Base-by-base conservation (phyloP, 2,329 filamentous ascomycete species). In the Cordyceps pruinosa region DNA sequence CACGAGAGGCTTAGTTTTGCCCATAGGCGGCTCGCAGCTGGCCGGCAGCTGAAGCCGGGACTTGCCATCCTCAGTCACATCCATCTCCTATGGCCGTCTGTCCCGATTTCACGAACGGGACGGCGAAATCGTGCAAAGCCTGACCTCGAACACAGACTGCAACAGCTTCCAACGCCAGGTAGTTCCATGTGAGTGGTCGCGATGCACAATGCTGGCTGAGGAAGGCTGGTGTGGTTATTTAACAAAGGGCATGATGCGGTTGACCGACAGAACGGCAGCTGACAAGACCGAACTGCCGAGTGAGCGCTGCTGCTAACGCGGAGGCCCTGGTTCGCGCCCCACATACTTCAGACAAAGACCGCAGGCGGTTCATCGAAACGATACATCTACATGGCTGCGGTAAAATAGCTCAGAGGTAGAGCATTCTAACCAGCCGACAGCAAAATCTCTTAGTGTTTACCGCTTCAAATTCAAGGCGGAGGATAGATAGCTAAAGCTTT, bases 1-100 rank as follows among this genome's bases (percentile, higher is more conserved):
- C 74, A 93, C 87, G 61, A 91, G 82, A 69, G 87, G 88, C 69
- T 86, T 87, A 58, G 87, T 86, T 47, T 81, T 80, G 12, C 85
- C 80, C 19, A 84, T 82, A 1, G 92, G 91, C 26, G 93, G 93
- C 64, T 96, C 89, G 69, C 91, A 96, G 63, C 89, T 95, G 34
- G 86, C 77, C 1, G 93, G 93, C 3, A 97, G 82, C 64, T 86
- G 77, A 32, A 84, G 73, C 63, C 64, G 64, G 17, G 62, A 44
- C 66, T 69, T 67, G 49, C 58, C 63, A 39, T 69, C 69, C 23
- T 62, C 65, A 25, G 45, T 57, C 57, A 68, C 66, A 17, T 63
- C 61, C 53, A 56, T 56, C 21, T 26, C 32, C 41, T 13, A 25
- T 30, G 19, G 28, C 26, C 37, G 45, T 39, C 52, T 48, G 25